These are phyloP conservation scores for Thelonectria blattea DNA, from an alignment of 2,329 filamentous ascomycete species.

Conservation along the genomic window DNA sequence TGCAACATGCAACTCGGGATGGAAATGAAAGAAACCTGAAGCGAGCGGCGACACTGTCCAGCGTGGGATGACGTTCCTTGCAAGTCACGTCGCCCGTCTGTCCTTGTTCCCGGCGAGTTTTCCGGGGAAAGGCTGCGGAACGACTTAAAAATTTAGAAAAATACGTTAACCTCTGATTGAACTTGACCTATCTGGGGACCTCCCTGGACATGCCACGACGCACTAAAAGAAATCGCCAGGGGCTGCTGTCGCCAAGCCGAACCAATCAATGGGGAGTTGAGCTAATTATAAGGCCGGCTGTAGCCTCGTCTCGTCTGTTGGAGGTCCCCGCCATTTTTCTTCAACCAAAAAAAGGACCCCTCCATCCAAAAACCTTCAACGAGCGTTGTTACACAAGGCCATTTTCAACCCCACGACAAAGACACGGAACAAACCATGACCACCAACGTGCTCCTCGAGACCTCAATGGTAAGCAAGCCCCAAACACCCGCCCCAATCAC, in stretches of 20 bases:
- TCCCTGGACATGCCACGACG: too few relatives aligned
- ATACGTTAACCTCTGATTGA: too few relatives aligned
- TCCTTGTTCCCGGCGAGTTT: too few relatives aligned
- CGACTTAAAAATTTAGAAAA: too few relatives aligned
- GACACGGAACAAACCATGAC: slow-evolving; percentile 60
- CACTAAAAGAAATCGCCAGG: neutral
- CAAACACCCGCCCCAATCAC: neutral
- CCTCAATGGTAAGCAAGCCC: slow-evolving; percentile 71
- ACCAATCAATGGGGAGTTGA: too few relatives aligned
- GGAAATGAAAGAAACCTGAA: neutral
- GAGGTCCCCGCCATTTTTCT: neutral
- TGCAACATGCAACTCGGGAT: neutral
- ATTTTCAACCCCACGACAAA: slow-evolving; percentile 25
- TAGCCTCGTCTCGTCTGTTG: neutral
- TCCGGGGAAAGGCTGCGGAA: too few relatives aligned
- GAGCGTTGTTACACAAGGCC: neutral
- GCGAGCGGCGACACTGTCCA: neutral
- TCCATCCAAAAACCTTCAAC: neutral
- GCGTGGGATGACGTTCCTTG: neutral
- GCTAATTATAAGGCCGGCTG: too few relatives aligned
- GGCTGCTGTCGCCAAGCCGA: too few relatives aligned
- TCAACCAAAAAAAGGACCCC: too few relatives aligned
- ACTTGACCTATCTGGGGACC: too few relatives aligned
- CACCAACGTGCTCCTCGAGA: slow-evolving; percentile 81
- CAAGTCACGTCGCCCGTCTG: neutral